Evolutionary conservation across 768 basidiomycete species (phyloP), one percentile per base, ranked within the genome.

Genomic region (Crassisporium funariophilum): DNA sequence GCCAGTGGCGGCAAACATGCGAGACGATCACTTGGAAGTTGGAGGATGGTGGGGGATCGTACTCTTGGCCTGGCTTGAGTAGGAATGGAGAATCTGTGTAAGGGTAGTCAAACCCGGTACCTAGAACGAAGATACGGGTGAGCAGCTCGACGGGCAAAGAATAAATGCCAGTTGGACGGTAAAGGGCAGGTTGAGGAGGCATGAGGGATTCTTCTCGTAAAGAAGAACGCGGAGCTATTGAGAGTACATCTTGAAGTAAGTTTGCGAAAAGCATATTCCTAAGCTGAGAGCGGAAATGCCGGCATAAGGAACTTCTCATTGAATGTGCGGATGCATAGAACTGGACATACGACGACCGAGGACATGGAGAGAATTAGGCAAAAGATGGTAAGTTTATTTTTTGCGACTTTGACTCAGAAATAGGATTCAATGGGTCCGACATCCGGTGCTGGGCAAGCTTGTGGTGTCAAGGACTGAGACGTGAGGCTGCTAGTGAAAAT

Each of bases 131-230:
- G 16, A 86, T 76, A 35, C 77, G 67, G 15, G 77, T 66, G 46
- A 86, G 67, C 41, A 86, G 69, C 54, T 86, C 84, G 42, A 80
- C 73, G 22, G 83, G 83, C 38, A 84, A 71, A 4, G 67, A 56
- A 56, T 77, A 66, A 43, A 82, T 68, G 36, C 63, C 56, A 22
- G 64, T 59, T 35, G 50, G 55, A 38, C 57, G 60, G 44, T 46
- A 33, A 24, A 24, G 41, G 35, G 20, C 33, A 16, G 44, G 24
- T 16, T 33, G 46, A 27, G 42, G 53, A 20, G 46, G 46, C 57
- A 54, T 50, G 42, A 39, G 27, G 31, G 27, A 41, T 11, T 45
- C 52, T 53, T 53, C 49, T 35, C 47, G 47, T 23, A 38, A 47
- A 56, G 45, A 54, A 52, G 45, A 41, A 41, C 31, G 42, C 47